Evolutionary conservation across 176 grass and related monocot species (phyloP).

Genomic region (Poa pratensis): DNA sequence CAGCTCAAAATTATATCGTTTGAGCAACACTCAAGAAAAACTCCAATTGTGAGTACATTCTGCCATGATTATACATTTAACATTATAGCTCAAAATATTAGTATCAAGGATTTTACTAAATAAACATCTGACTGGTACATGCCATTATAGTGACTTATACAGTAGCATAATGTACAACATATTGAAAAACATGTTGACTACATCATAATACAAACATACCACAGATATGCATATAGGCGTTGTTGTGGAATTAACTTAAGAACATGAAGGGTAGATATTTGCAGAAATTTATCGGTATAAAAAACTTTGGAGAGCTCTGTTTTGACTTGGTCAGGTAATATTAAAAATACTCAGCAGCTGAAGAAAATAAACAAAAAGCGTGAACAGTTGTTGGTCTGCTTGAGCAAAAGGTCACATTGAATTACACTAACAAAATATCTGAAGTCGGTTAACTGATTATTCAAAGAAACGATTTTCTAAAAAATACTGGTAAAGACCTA

Average conservation of each 20-base stretch:
- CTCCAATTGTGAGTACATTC: not conserved
- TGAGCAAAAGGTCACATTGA: not conserved
- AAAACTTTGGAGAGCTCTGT: not conserved
- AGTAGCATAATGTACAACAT: not conserved
- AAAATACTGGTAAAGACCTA: not conserved
- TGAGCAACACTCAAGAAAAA: not conserved
- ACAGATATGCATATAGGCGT: not conserved
- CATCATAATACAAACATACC: not conserved
- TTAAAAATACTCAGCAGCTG: not conserved
- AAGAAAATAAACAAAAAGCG: not conserved
- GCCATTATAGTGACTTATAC: not conserved
- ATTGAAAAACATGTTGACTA: not conserved
- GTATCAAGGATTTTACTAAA: not conserved
- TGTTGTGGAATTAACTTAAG: not conserved
- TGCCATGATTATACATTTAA: not conserved
- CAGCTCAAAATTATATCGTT: not conserved
- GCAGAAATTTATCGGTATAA: conserved; percentile 8
- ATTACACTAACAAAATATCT: not conserved
- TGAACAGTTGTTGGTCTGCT: not conserved
- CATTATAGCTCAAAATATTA: not conserved
- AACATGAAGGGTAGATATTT: conserved; percentile 8
- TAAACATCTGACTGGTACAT: not conserved
- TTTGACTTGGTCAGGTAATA: conserved; percentile 5
- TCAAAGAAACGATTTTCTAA: not conserved
- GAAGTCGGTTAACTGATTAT: not conserved